Evolutionary conservation across 1,284 basidiomycete genomes (phyloP).

Genomic region (Sutorius eximius): DNA sequence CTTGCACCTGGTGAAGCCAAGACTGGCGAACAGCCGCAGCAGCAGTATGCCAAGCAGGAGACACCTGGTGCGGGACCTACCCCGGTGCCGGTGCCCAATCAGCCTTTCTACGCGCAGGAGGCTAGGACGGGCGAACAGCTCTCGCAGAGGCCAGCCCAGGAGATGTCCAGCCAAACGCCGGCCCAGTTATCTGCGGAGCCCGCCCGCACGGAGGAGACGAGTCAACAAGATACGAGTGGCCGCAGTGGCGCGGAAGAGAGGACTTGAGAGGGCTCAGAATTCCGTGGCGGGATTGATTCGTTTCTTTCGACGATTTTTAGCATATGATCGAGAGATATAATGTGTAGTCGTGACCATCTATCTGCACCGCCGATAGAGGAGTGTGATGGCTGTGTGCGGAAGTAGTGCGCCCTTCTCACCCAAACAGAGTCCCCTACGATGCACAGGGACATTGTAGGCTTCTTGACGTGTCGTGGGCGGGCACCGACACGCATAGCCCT

Average conservation of each 20-base stretch:
- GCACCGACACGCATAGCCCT: conserved; percentile 3
- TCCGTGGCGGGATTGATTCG: not conserved
- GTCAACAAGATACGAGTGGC: not conserved
- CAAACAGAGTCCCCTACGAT: not conserved
- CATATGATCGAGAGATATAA: no score
- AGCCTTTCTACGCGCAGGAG: not conserved
- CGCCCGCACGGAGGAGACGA: not conserved
- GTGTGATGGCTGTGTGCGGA: conserved; percentile 3
- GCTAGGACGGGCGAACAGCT: no score
- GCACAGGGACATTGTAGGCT: not conserved
- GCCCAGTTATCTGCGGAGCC: not conserved
- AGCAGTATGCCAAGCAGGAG: not conserved
- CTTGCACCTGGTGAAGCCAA: not conserved
- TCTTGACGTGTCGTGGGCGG: not conserved
- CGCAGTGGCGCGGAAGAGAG: not conserved
- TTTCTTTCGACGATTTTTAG: no score
- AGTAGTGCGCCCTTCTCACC: not conserved
- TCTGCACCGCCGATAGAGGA: no score
- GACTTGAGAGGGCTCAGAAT: not conserved
- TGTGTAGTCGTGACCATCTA: no score
- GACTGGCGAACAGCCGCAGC: not conserved
- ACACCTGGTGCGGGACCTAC: not conserved
- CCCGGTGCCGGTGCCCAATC: not conserved
- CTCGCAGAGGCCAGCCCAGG: no score
- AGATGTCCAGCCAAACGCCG: no score